Evolutionary conservation across 106 monocot species (phyloP).

Genomic region (Phalaenopsis aphrodite): DNA sequence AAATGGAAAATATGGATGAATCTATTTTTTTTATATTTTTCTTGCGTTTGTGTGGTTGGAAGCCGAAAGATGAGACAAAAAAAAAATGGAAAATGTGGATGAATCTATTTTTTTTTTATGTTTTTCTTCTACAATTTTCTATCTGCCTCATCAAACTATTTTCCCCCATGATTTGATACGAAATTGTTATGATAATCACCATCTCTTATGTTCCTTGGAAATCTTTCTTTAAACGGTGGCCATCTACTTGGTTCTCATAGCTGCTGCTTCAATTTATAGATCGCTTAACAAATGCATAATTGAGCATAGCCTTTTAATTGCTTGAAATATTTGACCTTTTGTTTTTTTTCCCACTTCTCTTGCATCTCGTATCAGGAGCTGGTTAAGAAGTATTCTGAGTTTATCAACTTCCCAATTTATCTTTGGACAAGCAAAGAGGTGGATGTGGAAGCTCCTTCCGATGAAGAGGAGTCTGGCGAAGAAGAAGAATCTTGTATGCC

Average conservation of each 20-base stretch:
- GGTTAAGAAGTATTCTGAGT: slow-evolving; percentile 97
- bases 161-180: too few relatives aligned
- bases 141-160: too few relatives aligned
- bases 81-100: too few relatives aligned
- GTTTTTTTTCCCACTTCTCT: neutral
- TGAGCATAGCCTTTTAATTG: neutral
- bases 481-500: slow-evolving; percentile 72
- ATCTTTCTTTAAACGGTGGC: neutral
- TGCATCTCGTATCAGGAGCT: slow-evolving; percentile 50
- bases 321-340: neutral
- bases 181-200: neutral
- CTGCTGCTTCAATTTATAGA: neutral
- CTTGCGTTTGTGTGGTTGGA: too few relatives aligned
- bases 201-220: neutral
- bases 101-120: too few relatives aligned
- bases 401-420: slow-evolving; percentile 98
- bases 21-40: too few relatives aligned
- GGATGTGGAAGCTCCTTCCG: slow-evolving; percentile 88
- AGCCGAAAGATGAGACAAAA: too few relatives aligned
- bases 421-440: slow-evolving; percentile 97
- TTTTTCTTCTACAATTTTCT: too few relatives aligned
- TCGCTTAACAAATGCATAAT: neutral
- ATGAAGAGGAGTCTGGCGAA: slow-evolving; percentile 74
- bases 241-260: neutral
- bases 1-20: too few relatives aligned